Base-by-base conservation (phyloP, 2,329 filamentous ascomycete species). In the Fusarium secorum region DNA sequence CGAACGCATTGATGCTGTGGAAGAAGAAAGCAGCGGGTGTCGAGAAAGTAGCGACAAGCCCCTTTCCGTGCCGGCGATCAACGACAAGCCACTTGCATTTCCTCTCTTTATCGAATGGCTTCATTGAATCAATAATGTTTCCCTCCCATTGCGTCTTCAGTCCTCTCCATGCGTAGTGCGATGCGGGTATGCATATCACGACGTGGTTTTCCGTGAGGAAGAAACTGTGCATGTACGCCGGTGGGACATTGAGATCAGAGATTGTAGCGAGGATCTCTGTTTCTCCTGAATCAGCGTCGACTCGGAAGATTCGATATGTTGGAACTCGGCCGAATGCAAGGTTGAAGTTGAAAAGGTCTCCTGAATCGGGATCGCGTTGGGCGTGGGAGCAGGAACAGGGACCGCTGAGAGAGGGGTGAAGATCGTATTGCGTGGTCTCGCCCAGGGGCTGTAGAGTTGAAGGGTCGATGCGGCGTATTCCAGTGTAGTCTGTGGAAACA, bases 191-290 rank as follows among this genome's bases (percentile, higher is more conserved):
- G 75, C 91, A 94, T 8, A 97, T 82, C 1, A 96, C 81, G 4
- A 95, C 88, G 74, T 91, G 92, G 73, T 90, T 88, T 20, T 88
- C 81, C 0, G 92, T 91, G 30, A 97, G 80, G 74, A 94, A 93
- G 74, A 95, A 86, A 13, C 93, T 95, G 81, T 97, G 94, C n/a
- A 97, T 88, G 74, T 96, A 97, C 0, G 92, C 90, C 0, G 91
- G 82, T 4, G 81, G 81, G 6, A 85, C 78, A 6, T 83, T 81
- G 7, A 80, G 79, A 6, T 82, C 83, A 0, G 81, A 79, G 64
- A 96, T 87, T 0, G 87, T 90, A 6, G 93, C 93, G 0, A 97
- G 85, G 22, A 96, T 90, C 1, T 89, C 86, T 0, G 92, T 93
- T 59, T 88, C 82, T 1, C 90, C 91, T 0, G 88, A 91, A 0